Conservation (phyloP, 73 alveolate genomes). For the Paramecium octaurelia region DNA sequence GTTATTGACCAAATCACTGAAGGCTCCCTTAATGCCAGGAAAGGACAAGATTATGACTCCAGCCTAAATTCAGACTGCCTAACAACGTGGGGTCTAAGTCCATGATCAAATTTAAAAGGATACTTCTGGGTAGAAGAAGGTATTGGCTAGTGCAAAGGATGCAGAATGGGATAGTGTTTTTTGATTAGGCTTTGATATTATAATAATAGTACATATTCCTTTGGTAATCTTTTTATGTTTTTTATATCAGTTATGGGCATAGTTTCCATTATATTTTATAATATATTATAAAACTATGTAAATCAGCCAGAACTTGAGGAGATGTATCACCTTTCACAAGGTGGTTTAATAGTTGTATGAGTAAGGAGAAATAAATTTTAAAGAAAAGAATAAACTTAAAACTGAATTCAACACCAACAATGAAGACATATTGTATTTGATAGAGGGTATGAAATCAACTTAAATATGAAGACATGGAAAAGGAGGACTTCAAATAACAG, state of each 20-base stretch:
- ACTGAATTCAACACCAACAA: background rate
- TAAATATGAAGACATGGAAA: background rate
- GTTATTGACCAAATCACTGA: background rate
- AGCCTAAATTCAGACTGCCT: background rate
- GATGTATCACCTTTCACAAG: background rate
- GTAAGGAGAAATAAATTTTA: background rate
- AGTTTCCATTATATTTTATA: too few relatives aligned
- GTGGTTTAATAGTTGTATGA: background rate
- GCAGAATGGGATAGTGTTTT: constrained; percentile 46
- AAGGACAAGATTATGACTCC: constrained; percentile 25
- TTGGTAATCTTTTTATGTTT: constrained; percentile 82
- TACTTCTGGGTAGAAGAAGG: constrained; percentile 26
- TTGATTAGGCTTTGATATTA: background rate
- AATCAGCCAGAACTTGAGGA: background rate
- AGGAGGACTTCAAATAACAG: background rate
- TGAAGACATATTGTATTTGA: background rate
- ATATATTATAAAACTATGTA: background rate
- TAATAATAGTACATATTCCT: constrained; percentile 68
- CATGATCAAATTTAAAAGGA: constrained; percentile 3
- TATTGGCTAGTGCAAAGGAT: constrained; percentile 30
- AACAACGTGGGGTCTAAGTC: background rate
- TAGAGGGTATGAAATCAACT: background rate
- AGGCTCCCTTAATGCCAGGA: constrained; percentile 11
- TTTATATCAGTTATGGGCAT: too few relatives aligned
- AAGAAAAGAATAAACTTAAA: background rate